Evolutionary conservation across 805 yeast genomes (phyloP), one percentile per base, ranked within the genome.

Genomic region (Saccharomyces jurei): DNA sequence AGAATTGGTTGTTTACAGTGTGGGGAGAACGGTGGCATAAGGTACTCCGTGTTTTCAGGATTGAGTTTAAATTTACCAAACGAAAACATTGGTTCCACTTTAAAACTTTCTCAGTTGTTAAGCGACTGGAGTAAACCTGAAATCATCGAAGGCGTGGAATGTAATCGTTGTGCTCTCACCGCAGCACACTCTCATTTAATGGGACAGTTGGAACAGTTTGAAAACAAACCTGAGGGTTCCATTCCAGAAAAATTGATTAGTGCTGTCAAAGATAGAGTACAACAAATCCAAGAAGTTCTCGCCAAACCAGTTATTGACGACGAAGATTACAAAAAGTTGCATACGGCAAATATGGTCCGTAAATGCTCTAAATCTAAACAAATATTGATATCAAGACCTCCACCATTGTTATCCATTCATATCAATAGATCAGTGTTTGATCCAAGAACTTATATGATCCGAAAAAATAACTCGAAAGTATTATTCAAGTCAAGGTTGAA

Each of bases 401-500:
- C 97, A 0, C 86, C 90, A 10, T 77, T 89, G 54, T 75, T 92
- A 49, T 81, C 92, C 52, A 79, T 92, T 48, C 98, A 94, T 69
- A 86, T 92, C 58, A 92, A 92, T 68, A 81, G 99, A 65, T 89
- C 96, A 1, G 97, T 89, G 13, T 92, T 90, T 69, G 97, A 92
- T 69, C 88, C 94, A 53, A 75, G 81, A 54, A 87, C 96, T 0
- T 94, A 87, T 56, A 81, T 80, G 76, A 86, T 89, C 28, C 80
- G 88, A 59, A 92, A 92, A 68, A 91, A 91, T 67, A 82, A 87
- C 50, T 86, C 96, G 4, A 80, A 81, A 51, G 92, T 92, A n/a
- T 70, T 80, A 10, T 90, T 90, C 73, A 92, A 96, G 3, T 64
- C 81, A 46, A 74, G 77, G 48, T 72, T 92, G 56, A 84, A 89